Evolutionary conservation across 108 stramenopile species (phyloP), one percentile per base, ranked within the genome.

Genomic region (Skeletonema potamos): DNA sequence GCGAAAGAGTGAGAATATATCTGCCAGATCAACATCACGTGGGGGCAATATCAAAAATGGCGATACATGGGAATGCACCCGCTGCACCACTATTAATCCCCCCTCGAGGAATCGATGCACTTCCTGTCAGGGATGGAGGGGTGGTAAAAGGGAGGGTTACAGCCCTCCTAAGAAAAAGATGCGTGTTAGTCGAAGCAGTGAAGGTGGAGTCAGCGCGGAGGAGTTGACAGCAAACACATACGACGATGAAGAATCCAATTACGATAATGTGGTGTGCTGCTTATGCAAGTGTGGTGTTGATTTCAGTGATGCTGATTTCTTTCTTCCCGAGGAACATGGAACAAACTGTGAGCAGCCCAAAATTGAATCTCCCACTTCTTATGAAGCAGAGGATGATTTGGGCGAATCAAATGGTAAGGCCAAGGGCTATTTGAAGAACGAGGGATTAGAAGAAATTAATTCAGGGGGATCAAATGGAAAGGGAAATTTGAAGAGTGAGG

Each of bases 201-300:
- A n/a, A 18, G 58, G 43, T 29, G 28, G 3, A 24, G 27, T 20
- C 15, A 44, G 48, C n/a, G 32, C 18, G 32, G 33, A 46, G 48
- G 44, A 29, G 33, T 46, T 8, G 11, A 22, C 8, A 17, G 15
- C n/a, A 44, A 60, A 11, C 5, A 60, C 5, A 7, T 10, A 22
- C 3, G 59, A 67, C 13, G 27, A 58, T 20, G 69, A 60, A 12
- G 48, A 29, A 51, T 32, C 17, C 34, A 34, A 72, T 55, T 62
- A 57, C 15, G 78, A 82, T 54, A 71, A 82, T 32, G 63, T 84
- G 6, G 88, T 85, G 17, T 94, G 93, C 63, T 89, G 87, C 54
- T 62, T 94, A 9, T 94, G 93, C 84, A 86, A 88, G 51, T 90
- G 90, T 62, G 84, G 84, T 24, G 83, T 92, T 33, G 93, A 94